These are phyloP conservation scores for Acidiella bohemica DNA, from an alignment of 495 filamentous ascomycete genomes.

Conservation along the genomic window DNA sequence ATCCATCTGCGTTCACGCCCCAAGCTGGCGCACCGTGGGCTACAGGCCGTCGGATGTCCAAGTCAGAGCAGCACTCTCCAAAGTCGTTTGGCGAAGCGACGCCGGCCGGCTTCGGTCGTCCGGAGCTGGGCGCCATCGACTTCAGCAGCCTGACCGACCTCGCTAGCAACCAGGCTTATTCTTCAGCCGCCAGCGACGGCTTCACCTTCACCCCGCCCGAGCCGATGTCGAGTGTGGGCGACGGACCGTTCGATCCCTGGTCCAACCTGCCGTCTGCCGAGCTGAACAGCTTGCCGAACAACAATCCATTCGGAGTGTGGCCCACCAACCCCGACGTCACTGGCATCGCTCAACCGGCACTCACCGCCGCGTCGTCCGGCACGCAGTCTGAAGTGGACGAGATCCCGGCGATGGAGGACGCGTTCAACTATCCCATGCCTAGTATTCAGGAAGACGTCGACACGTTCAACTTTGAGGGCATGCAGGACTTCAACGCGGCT, in stretches of 20 bases:
- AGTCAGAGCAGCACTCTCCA: conserved; percentile 19
- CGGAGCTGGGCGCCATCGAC: conserved; percentile 7
- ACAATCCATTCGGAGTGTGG: conserved; percentile 21
- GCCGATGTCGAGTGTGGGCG: conserved; percentile 3
- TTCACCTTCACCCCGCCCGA: conserved; percentile 7
- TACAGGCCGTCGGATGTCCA: conserved; percentile 22
- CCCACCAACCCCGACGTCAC: conserved; percentile 11
- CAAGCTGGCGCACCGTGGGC: conserved; percentile 12
- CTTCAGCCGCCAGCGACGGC: conserved; percentile 1
- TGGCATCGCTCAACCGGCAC: conserved; percentile 21
- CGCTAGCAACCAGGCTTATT: conserved; percentile 5
- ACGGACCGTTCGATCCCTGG: conserved; percentile 13
- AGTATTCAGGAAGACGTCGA: conserved; percentile 15
- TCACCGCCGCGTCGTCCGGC: conserved; percentile 27
- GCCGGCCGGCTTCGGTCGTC: background rate
- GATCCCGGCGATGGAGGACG: conserved; percentile 8
- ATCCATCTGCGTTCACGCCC: conserved; percentile 7
- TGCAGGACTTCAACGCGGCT: conserved; percentile 1
- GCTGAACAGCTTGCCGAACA: conserved; percentile 10
- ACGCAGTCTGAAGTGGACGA: conserved; percentile 29
- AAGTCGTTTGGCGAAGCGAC: background rate
- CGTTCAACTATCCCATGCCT: conserved; percentile 12
- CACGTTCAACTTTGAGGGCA: conserved; percentile 3
- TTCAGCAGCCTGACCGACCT: conserved; percentile 7
- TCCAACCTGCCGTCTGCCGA: conserved; percentile 7